Evolutionary conservation across 1,284 basidiomycete genomes (phyloP), one percentile per base, ranked within the genome.

Genomic region (Ceratobasidium sp.): DNA sequence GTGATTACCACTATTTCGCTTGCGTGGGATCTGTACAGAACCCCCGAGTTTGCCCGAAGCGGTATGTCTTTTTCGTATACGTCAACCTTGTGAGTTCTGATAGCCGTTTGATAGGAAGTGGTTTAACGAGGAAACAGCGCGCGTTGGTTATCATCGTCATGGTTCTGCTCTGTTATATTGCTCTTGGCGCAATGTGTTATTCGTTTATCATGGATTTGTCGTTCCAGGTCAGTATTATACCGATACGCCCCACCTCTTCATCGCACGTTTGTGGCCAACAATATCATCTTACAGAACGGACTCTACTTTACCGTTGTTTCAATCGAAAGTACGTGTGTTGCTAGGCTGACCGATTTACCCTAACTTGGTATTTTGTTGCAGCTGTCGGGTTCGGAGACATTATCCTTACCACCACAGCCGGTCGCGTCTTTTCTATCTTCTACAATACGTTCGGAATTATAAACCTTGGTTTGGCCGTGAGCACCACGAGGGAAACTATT

Each of bases 331-430:
- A 67, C n/a, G 80, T 68, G 12, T 13, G 17, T 17, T 28, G 62
- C n/a, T n/a, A 20, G 9, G 20, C 17, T 26, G 23, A n/a, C 33
- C 46, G 10, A 13, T 26, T 52, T n/a, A 52, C n/a, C 6, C 50
- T 20, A 15, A 52, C n/a, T 20, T 6, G 17, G n/a, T 52, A 20
- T 7, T 20, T 20, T n/a, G 17, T n/a, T 52, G 6, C 52, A 81
- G 80, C 92, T 1, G 90, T 95, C 48, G 94, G 94, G 0, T 94
- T 95, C 81, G 94, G 94, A 12, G 94, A 96, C 82, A 91, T 95
- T 61, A 83, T 86, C 4, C 92, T 93, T 0, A 76, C 77, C 5
- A 85, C 85, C 0, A 84, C 88, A 1, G 86, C 86, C 1, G 85
- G 89, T 3, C 89, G 89, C 17, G 80, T 91, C 12, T 92, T 92